Evolutionary conservation across 164 flowering plant genomes (phyloP), one percentile per base, ranked within the genome.

Genomic region (Euptelea pleiosperma): DNA sequence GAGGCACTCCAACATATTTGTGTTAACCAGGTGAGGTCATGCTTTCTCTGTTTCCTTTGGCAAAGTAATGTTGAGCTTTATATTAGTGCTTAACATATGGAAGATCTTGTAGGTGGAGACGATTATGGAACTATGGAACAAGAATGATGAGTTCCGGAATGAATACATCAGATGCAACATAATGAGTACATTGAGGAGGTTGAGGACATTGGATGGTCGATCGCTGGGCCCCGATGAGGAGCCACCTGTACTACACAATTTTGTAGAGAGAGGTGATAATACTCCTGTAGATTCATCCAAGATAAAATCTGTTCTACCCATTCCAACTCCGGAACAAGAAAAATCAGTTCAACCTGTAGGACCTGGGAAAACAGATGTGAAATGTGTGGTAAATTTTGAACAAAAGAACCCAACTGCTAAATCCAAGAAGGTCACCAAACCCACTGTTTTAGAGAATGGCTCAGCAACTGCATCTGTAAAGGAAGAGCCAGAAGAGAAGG

Each of bases 161-260:
- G 86, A 83, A 0, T 91, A 89, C 54, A 34, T 85, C 37, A 77
- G 72, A 55, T 71, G 78, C 81, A 91, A 89, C 63, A 53, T 44
- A 10, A 68, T 70, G 62, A 84, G 93, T 67, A 89, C 87, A 2
- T 15, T 85, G 18, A 76, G 93, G 75, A 81, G 96, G 69, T 66
- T 89, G 53, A 75, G 63, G 59, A 87, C 98, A 19, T 59, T 77
- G 57, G 98, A 92, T 73, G 96, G 98, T 10, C 84, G 93, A 19
- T 61, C 86, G 11, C 82, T 89, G 66, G 95, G 89, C 47, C 95
- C 91, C 57, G 81, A 80, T 52, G 95, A 92, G 69, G 81, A 79
- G 63, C 83, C 83, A 12, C 82, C 79, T 48, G 52, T 67, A 8
- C 52, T 79, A 41, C 75, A 60, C 28, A 53, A 8, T 60, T n/a